Base-by-base conservation (phyloP, 2,329 filamentous ascomycete genomes). In the Capronia americana region DNA sequence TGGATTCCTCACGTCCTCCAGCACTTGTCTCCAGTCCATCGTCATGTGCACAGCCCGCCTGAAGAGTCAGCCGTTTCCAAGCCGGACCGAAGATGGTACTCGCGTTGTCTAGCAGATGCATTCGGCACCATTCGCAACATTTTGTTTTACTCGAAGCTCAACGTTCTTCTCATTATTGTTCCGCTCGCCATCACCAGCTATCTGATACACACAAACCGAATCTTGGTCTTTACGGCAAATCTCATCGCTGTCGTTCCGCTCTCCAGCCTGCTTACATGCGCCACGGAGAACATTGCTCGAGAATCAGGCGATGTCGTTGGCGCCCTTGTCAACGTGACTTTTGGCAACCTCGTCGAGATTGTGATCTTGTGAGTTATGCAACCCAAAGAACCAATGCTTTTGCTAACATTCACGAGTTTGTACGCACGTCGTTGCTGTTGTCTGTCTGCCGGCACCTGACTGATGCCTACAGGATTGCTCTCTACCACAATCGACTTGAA, bases 191-290 rank as follows among this genome's bases (percentile, higher is more conserved):
- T 69, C 12, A 32, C 86, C 1, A 77, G 93, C 61, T 86, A 91
- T 73, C 92, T 89, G 73, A 79, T 87, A 24, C 70, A 80, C 10
- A 80, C 90, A 54, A 82, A 85, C 73, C 81, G 83, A 2, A 83
- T 89, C 66, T 85, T 84, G 30, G 82, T 94, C 55, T 97, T 97
- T 74, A 86, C 93, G 60, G 86, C 97, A 77, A 97, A 97, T 81
- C 97, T 97, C 73, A 86, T 97, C 69, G 93, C 93, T 68, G 96
- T 97, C 71, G 89, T 97, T 64, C 93, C 93, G 0, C 84, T 97
- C 34, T 93, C 93, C 1, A 91, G 90, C 17, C 88, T 97, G 82
- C 84, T 97, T n/a, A 90, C 91, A 72, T 96, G 91, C 73, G 91
- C 92, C 0, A 97, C 93, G 0, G 93, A 97, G 77, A 92, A 96